Conservation (phyloP, 257 asterid species). For the Rhazya stricta region DNA sequence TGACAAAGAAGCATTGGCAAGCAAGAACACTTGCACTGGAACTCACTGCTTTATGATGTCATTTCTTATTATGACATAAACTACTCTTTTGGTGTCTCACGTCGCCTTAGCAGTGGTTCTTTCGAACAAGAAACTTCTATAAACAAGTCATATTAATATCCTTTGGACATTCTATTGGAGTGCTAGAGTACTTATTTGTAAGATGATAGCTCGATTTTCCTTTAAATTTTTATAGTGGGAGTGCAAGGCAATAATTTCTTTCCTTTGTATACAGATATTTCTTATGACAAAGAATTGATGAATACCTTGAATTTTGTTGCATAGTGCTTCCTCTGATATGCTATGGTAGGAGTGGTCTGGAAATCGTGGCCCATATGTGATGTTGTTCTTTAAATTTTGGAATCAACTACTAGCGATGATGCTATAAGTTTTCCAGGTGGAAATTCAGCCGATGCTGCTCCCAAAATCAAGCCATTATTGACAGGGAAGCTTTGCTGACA, state of each 20-base stretch:
- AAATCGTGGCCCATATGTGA: no score
- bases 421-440: background rate
- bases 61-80: conserved; percentile 61
- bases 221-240: background rate
- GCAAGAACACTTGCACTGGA: conserved; percentile 54
- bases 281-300: background rate
- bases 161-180: conserved; percentile 22
- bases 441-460: background rate
- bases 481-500: no score
- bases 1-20: conserved; percentile 45
- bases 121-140: conserved; percentile 63
- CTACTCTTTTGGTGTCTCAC: conserved; percentile 52
- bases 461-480: background rate
- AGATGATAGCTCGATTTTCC: background rate
- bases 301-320: background rate
- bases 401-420: background rate
- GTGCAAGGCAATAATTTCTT: background rate
- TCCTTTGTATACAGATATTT: background rate
- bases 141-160: conserved; percentile 35
- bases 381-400: background rate
- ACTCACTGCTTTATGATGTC: conserved; percentile 60
- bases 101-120: conserved; percentile 59
- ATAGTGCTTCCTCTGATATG: background rate
- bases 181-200: conserved; percentile 16
- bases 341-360: no score